Evolutionary conservation across 2,329 filamentous ascomycete genomes (phyloP).

Genomic region (Aschersonia sp.): DNA sequence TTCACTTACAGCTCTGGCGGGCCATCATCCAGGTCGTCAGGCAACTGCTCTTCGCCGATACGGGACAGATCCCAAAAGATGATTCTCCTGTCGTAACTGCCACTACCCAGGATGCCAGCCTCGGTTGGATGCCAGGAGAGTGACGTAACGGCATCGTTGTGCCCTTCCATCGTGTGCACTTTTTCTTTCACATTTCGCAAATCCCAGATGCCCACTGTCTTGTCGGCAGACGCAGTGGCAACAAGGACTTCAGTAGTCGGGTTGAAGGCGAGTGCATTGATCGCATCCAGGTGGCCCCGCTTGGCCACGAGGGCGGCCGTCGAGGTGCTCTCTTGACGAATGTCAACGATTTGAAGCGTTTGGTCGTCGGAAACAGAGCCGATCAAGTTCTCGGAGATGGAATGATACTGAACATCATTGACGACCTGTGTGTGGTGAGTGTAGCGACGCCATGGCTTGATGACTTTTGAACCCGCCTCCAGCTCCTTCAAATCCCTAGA

Average conservation of each 20-base stretch:
- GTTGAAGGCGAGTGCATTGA: slow-evolving; percentile 94
- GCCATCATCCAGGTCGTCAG: slow-evolving; percentile 89
- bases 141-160: slow-evolving; percentile 80
- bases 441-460: slow-evolving; percentile 62
- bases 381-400: slow-evolving; percentile 68
- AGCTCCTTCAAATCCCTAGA: slow-evolving; percentile 67
- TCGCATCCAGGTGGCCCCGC: slow-evolving; percentile 74
- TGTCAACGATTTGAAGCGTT: slow-evolving; percentile 82
- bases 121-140: slow-evolving; percentile 92
- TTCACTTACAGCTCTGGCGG: slow-evolving; percentile 75
- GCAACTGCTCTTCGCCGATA: slow-evolving; percentile 85
- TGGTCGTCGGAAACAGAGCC: slow-evolving; percentile 92
- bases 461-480: slow-evolving; percentile 49
- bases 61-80: slow-evolving; percentile 93
- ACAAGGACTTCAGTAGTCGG: slow-evolving; percentile 79
- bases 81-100: slow-evolving; percentile 82
- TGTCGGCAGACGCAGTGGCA: slow-evolving; percentile 87
- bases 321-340: slow-evolving; percentile 52
- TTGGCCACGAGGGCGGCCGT: slow-evolving; percentile 54
- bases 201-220: slow-evolving; percentile 92
- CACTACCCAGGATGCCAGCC: slow-evolving; percentile 74
- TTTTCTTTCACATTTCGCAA: slow-evolving; percentile 80
- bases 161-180: slow-evolving; percentile 78
- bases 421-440: slow-evolving; percentile 83
- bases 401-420: slow-evolving; percentile 95